Evolutionary conservation across 192 early-diverging fungal species (phyloP), one percentile per base, ranked within the genome.

Genomic region (Powellomyces hirtus): DNA sequence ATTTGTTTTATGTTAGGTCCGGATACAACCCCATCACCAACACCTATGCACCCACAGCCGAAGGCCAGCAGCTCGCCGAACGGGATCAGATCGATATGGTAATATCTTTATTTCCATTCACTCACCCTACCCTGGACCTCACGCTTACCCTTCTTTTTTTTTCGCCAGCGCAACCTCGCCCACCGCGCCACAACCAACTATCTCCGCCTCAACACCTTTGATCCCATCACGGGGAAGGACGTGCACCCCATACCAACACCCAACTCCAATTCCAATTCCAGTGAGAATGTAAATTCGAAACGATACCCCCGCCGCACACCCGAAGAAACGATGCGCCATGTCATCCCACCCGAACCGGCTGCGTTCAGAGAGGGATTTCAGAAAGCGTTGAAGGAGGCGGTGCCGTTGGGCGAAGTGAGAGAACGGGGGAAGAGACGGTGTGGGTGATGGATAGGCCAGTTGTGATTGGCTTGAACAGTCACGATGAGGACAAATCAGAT

Each of bases 1-100:
- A 8, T 42, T 42, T 42, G 8, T 8, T 8, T 18, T 13, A 42
- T 42, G 40, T 42, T 42, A 38, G 44, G n/a, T 80, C 74, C 37
- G 66, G 70, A 20, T 81, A 79, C 50, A 75, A 81, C 59, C 80
- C 80, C 13, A 77, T 81, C 16, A 81, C 74, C 29, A 58, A 72
- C 18, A 53, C 50, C n/a, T 81, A 81, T 57, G 59, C 71, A 4
- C 10, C 40, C 10, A 66, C 58, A 14, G 46, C 62, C 6, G 71
- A 46, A 22, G 80, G 80, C 4, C 38, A 49, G 16, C 66, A 67
- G 49, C 57, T 81, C 1, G 60, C 61, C 1, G 40, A 64, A 50
- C 31, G 74, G 16, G 80, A 79, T 62, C 63, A 62, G 14, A 64
- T 72, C 31, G 62, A 76, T 24, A 73, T 66, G 66, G 77, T 79